Evolutionary conservation across 2,329 filamentous ascomycete species (phyloP), one percentile per base, ranked within the genome.

Genomic region (Exophiala calicioides): DNA sequence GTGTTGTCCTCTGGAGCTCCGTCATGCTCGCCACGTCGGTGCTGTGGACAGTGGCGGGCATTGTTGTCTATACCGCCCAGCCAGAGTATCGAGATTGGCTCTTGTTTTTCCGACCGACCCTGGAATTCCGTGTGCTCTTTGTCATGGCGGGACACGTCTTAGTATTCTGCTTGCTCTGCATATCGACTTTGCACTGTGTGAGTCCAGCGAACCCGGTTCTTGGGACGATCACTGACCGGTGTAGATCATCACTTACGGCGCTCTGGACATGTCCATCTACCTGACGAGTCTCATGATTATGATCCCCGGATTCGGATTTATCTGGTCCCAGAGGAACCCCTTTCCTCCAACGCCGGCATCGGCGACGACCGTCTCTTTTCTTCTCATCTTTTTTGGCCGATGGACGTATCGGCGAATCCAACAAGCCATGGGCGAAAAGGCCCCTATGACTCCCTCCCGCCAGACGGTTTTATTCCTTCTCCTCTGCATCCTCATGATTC

Each of bases 151-250:
- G 59, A n/a, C 65, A 69, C 47, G 58, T 62, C 13, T 24, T 66
- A 10, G 45, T 73, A 35, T 60, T 66, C 38, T 55, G 65, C 3
- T 47, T 65, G 10, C 50, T 68, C 19, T 54, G 63, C 13, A 41
- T 70, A 21, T 68, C 66, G 5, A 63, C 66, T 13, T 63, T 66
- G 45, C 65, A 70, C 45, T 58, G 70, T 37, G 71, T 74, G 53
- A 58, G 71, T 60, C 7, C 18, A n/a, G 5, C 19, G 5, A 5
- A 21, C n/a, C 13, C 16, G 5, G 27, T n/a, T 10, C 15, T 15
- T n/a, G 6, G 13, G 20, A 24, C 3, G 16, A 9, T 3, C 20
- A 23, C 58, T 60, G 27, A 60, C 44, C 15, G 9, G 16, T 12
- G 4, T 35, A 60, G 58, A 52, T 57, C 8, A 38, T 55, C 32